phyloP scores from a whole-genome alignment of 768 basidiomycete species.

The Phlegmacium glaucopus region DNA sequence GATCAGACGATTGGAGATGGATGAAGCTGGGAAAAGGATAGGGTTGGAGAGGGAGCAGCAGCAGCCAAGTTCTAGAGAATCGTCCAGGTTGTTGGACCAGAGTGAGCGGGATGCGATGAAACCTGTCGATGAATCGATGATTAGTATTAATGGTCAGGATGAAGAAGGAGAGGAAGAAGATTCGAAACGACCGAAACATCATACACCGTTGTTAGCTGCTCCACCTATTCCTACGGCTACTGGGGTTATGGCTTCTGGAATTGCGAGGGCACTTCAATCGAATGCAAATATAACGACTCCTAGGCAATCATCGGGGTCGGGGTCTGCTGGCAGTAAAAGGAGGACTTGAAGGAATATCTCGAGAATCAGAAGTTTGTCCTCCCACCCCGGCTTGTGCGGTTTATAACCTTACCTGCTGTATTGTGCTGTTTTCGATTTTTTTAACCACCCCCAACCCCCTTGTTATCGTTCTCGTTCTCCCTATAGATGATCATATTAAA shows the following conservation, averaged over 20 bases:
- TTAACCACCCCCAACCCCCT: too few species aligned
- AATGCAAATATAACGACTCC: constrained; percentile 1
- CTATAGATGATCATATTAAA: too few species aligned
- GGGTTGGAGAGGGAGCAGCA: constrained; percentile 30
- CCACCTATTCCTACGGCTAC: constrained; percentile 12
- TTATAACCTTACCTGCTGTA: too few species aligned
- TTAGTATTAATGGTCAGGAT: constrained; percentile 7
- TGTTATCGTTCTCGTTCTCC: too few species aligned
- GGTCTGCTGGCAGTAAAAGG: constrained; percentile 5
- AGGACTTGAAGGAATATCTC: not conserved
- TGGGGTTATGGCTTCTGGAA: constrained; percentile 10
- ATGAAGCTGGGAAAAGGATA: constrained; percentile 39
- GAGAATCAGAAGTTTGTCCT: not conserved
- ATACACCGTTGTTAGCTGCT: constrained; percentile 5
- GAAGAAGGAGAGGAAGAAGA: constrained; percentile 3
- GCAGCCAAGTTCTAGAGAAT: constrained; percentile 35
- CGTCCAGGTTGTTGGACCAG: constrained; percentile 25
- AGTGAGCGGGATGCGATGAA: constrained; percentile 62
- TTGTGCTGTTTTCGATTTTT: too few species aligned
- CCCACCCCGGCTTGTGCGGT: too few species aligned
- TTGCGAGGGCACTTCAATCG: constrained; percentile 14
- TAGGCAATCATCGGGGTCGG: not conserved
- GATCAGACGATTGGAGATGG: constrained; percentile 55
- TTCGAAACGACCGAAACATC: not conserved
- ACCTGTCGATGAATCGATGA: constrained; percentile 57